phyloP scores from a whole-genome alignment of 129 eudicot genomes.

The Arctium lappa region DNA sequence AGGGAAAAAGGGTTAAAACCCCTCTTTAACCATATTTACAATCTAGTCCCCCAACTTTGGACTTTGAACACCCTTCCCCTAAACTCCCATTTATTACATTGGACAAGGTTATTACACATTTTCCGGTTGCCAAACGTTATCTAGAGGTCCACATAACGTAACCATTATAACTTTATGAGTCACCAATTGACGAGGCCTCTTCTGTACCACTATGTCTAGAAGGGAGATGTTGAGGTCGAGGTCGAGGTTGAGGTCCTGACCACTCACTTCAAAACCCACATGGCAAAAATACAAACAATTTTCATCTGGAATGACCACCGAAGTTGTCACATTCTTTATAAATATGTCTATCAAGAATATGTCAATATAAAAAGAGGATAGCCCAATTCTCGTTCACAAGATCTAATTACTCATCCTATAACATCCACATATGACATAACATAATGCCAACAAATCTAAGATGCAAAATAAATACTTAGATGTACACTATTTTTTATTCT shows the following conservation, averaged over 20 bases:
- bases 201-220: not conserved
- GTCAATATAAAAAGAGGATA: not conserved
- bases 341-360: not conserved
- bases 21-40: too few relatives aligned
- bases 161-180: not conserved
- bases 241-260: not conserved
- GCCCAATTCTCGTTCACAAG: not conserved
- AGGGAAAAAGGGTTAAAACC: too few relatives aligned
- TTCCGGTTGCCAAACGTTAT: not conserved
- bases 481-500: not conserved
- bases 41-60: too few relatives aligned
- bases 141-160: not conserved
- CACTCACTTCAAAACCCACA: not conserved
- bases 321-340: not conserved
- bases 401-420: not conserved
- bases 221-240: not conserved
- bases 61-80: too few relatives aligned
- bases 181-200: not conserved
- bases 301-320: not conserved
- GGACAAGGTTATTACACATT: not conserved
- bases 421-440: not conserved
- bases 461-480: not conserved
- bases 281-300: not conserved
- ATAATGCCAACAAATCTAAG: not conserved
- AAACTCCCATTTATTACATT: too few relatives aligned